Conservation (phyloP, 441 rosid genomes). For the Gossypium lobatum region DNA sequence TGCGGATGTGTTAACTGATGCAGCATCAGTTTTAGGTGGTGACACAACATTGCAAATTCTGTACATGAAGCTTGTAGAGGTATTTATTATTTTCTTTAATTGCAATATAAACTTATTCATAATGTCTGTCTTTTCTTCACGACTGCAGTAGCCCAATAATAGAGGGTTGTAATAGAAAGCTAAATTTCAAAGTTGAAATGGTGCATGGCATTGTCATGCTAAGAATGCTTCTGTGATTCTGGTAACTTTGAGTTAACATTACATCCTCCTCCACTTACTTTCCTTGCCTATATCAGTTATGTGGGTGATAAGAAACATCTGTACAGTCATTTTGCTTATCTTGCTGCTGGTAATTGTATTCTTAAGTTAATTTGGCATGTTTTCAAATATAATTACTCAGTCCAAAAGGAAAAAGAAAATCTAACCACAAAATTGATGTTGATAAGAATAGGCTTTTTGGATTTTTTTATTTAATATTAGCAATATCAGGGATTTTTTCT, state of each 20-base stretch:
- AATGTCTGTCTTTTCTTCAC: background rate
- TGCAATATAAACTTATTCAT: background rate
- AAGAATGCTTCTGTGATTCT: background rate
- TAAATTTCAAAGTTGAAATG: background rate
- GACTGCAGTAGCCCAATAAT: background rate
- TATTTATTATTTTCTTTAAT: slow-evolving; percentile 26
- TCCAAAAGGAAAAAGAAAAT: background rate
- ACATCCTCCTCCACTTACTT: background rate
- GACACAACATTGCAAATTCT: slow-evolving; percentile 84
- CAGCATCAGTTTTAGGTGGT: slow-evolving; percentile 93
- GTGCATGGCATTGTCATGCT: slow-evolving; percentile 1
- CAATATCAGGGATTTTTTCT: background rate
- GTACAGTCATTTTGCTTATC: background rate
- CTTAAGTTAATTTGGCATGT: background rate
- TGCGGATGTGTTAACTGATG: slow-evolving; percentile 92
- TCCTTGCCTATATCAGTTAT: background rate
- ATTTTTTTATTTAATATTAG: background rate
- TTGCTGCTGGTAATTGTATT: background rate
- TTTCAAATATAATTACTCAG: background rate
- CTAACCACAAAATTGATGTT: background rate
- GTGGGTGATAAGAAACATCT: background rate
- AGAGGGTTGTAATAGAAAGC: background rate
- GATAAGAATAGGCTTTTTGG: background rate
- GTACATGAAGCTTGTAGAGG: slow-evolving; percentile 86
- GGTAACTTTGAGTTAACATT: background rate